Base-by-base conservation (phyloP, 192 early-diverging fungal species). In the Rhizophagus sp. region DNA sequence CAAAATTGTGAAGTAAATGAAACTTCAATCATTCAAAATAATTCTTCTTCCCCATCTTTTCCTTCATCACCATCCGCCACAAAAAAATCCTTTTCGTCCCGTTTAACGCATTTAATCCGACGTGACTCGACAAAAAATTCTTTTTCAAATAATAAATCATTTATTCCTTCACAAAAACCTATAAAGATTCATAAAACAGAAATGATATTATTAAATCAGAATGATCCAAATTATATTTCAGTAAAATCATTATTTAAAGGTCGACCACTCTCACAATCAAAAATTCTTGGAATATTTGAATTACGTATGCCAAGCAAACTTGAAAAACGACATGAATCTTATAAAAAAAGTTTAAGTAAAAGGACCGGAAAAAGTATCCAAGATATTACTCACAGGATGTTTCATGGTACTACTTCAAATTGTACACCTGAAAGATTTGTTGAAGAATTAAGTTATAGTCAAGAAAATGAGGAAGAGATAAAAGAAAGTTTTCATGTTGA, bases 381-480 rank as follows among this genome's bases (percentile, higher is more conserved):
- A 13, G 27, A 52, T 0, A 17, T 73, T 24, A 73, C 71, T 30
- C 71, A 73, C 15, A 4, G n/a, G 12, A 50, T 73, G 47, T 73
- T 73, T 30, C 71, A 73, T 73, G 71, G 71, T 49, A 73, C 71
- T 2, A 73, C 47, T 27, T 50, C 71, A 27, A n/a, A n/a, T 12
- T 73, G 71, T 73, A 13, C 44, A 15, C 69, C 69, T 47, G 69
- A 71, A 71, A 39, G 69, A 47, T 73, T 73, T 73, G 11, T 73
- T 49, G 22, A 15, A 15, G 25, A 49, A 27, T 57, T 15, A 15
- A 57, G 17, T 57, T 44, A 44, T 44, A 44, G 7, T 44, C 41
- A 44, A 44, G 41, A 44, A 44, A 57, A 57, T 19, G 13, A 17
- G 13, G 19, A 17, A 57, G 52, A 57, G 19, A 5, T 2, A 19